Percentiles rank a stretch among this genome's conserved stretches.
Conservation (phyloP, 148 eudicot species). For the Cornus suecica region DNA sequence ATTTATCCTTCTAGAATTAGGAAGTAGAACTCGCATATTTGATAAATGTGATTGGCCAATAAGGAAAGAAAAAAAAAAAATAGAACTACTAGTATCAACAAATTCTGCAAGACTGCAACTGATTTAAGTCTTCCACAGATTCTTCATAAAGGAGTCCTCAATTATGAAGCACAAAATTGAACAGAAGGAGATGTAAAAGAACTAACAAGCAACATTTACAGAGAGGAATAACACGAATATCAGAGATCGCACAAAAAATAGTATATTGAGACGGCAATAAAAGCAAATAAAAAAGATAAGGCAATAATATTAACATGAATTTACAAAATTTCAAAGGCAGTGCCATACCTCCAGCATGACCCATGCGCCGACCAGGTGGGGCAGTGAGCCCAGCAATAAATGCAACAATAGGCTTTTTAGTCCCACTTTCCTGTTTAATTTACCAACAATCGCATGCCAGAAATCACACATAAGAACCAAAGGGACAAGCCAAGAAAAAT, state of each 20-base stretch:
- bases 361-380: constrained; percentile 98
- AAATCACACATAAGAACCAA: neutral
- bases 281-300: neutral
- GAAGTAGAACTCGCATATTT: neutral
- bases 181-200: neutral
- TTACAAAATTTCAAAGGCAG: neutral
- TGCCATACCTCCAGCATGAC: constrained; percentile 94
- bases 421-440: constrained; percentile 84
- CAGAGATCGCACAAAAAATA: neutral
- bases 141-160: neutral
- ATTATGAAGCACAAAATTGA: too few relatives aligned
- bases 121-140: neutral
- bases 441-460: neutral
- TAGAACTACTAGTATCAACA: neutral
- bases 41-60: neutral
- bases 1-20: neutral
- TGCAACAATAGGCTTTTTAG: constrained; percentile 92
- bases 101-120: neutral
- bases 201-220: neutral
- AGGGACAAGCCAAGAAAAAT: neutral
- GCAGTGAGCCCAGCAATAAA: constrained; percentile 99
- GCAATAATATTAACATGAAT: neutral
- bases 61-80: neutral
- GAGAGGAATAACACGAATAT: neutral
- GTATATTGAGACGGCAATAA: too few relatives aligned